These are phyloP conservation scores for Senecio squalidus DNA, from an alignment of 140 eudicot genomes.

Conservation along the genomic window DNA sequence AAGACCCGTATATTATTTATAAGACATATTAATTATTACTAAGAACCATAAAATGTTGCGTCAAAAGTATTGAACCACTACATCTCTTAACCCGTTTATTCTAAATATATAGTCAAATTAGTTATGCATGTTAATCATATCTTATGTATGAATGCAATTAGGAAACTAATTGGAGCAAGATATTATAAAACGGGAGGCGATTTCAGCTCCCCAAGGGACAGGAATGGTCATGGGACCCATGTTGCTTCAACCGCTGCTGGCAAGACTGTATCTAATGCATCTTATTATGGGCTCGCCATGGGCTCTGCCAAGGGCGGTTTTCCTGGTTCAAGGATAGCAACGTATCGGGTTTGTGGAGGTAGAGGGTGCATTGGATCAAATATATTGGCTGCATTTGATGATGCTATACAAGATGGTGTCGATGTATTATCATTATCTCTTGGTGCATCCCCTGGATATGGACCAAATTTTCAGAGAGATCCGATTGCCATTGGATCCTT, in stretches of 20 bases:
- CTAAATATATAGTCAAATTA: neutral
- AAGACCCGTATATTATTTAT: too few relatives aligned
- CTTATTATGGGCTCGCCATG: slow-evolving; percentile 64
- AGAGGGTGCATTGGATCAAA: slow-evolving; percentile 59
- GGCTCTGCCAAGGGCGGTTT: slow-evolving; percentile 90
- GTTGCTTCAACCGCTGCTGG: slow-evolving; percentile 83
- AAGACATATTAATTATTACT: too few relatives aligned
- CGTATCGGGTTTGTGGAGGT: slow-evolving; percentile 53
- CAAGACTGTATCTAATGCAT: slow-evolving; percentile 48
- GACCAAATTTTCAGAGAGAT: slow-evolving; percentile 37
- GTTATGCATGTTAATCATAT: neutral
- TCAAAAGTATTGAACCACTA: too few relatives aligned
- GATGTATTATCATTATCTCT: slow-evolving; percentile 64
- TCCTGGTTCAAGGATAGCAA: slow-evolving; percentile 65
- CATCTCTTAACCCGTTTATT: too few relatives aligned
- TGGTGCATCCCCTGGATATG: slow-evolving; percentile 33
- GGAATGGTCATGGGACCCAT: slow-evolving; percentile 80
- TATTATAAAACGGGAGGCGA: slow-evolving; percentile 23
- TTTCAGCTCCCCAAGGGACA: slow-evolving; percentile 50
- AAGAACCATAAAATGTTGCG: too few relatives aligned
- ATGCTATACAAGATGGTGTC: slow-evolving; percentile 82
- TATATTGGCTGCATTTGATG: slow-evolving; percentile 73
- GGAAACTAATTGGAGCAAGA: slow-evolving; percentile 86
- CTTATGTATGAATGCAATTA: slow-evolving; percentile 6
- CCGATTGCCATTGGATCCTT: slow-evolving; percentile 74